A percentile compares a stretch with the other conserved stretches of the same genome.
Conservation (phyloP, 768 basidiomycete species). For the Kwoniella sp. region DNA sequence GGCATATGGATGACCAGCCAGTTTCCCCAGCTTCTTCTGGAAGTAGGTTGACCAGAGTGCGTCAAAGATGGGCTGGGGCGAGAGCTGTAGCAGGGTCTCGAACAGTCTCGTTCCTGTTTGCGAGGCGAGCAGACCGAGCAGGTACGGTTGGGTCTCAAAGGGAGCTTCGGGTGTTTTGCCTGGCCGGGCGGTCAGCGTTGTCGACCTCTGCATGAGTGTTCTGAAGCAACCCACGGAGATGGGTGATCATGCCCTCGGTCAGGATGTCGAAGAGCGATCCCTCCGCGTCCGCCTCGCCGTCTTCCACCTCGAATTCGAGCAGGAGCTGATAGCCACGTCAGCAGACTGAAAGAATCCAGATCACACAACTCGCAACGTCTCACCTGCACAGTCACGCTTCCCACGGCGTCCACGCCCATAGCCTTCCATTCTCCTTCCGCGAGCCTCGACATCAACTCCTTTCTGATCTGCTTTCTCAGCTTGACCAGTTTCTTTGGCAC, state of each 20-base stretch:
- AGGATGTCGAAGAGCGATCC: conserved; percentile 78
- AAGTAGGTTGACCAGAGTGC: conserved; percentile 76
- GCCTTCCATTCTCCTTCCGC: conserved; percentile 43
- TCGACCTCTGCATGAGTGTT: neutral
- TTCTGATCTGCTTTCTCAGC: conserved; percentile 58
- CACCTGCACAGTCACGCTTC: conserved; percentile 46
- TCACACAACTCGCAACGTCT: conserved; percentile 8
- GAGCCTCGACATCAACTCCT: conserved; percentile 48
- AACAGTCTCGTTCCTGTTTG: conserved; percentile 83
- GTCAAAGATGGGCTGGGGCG: conserved; percentile 61
- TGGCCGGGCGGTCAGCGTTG: neutral
- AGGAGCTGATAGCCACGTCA: conserved; percentile 58
- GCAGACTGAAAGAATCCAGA: neutral
- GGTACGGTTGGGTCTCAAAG: conserved; percentile 52
- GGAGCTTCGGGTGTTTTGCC: conserved; percentile 3
- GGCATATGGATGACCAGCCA: conserved; percentile 82
- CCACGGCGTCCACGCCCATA: conserved; percentile 46
- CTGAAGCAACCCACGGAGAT: conserved; percentile 57
- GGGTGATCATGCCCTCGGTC: conserved; percentile 67
- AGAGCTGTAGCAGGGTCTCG: conserved; percentile 68
- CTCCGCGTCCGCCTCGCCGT: conserved; percentile 57
- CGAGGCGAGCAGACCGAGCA: conserved; percentile 76
- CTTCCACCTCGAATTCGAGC: conserved; percentile 73
- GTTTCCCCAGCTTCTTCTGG: conserved; percentile 61
- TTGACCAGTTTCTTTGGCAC: conserved; percentile 57